Evolutionary conservation across 345 rosid species (phyloP), one percentile per base, ranked within the genome.

Genomic region (Populus tremula): DNA sequence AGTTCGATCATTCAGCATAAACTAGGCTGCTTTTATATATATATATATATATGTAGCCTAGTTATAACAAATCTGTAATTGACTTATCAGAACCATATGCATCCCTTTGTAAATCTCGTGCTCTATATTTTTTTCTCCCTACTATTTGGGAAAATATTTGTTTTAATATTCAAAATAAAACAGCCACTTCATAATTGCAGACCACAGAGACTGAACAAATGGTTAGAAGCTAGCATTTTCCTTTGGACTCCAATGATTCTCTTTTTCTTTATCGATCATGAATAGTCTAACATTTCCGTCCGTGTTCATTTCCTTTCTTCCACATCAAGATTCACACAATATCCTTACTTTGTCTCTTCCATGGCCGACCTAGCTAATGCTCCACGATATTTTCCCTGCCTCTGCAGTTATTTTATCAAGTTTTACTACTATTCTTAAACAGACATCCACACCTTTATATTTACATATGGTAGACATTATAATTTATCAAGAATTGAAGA

Each of bases 241-340:
- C 70, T 71, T 71, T 59, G 49, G 53, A 56, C 73, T 14, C 10
- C 20, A 61, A 68, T 18, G 75, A 79, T 73, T 74, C 80, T 65
- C 69, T 69, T 76, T 68, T 76, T 53, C 33, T 39, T 67, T 31
- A 20, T 53, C 61, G 23, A 14, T 31, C 38, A 62, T 79, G 85
- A 76, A 79, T 23, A 83, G 11, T 73, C 54, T 13, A 62, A 6
- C 76, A 41, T 31, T 71, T 6, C 54, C 31, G 81, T 76, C 83
- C 56, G 7, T 0, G 81, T 83, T 66, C 86, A 80, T 70, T 36
- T 59, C 63, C 62, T 61, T 21, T 39, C 69, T 73, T 70, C 70
- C 69, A 70, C 74, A 70, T 73, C 78, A 69, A 36, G 67, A 67
- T 27, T 27, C 27, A 27, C 27, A 27, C 27, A 27, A 27, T 1